Evolutionary conservation across 2,329 filamentous ascomycete species (phyloP).

Genomic region (Arthrobotrys pseudoclavata): DNA sequence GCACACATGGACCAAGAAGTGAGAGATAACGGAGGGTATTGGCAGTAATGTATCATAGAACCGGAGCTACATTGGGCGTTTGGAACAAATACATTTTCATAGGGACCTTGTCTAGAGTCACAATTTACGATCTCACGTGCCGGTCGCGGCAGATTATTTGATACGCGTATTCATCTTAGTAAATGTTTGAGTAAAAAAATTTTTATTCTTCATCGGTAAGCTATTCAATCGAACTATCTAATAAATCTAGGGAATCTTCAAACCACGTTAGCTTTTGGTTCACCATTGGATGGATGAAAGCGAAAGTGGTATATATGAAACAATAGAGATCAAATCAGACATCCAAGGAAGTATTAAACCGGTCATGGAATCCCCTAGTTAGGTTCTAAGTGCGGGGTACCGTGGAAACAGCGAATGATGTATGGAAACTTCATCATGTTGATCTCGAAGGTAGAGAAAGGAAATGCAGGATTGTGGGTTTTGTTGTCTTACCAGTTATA

Average conservation of each 20-base stretch:
- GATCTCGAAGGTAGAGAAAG: slow-evolving; percentile 29
- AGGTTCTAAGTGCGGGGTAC: slow-evolving; percentile 63
- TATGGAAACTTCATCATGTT: slow-evolving; percentile 63
- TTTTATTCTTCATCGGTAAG: background rate
- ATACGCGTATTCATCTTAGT: background rate
- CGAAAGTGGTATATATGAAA: slow-evolving; percentile 48
- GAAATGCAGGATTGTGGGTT: slow-evolving; percentile 32
- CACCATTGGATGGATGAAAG: background rate
- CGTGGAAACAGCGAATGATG: slow-evolving; percentile 64
- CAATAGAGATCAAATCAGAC: slow-evolving; percentile 62
- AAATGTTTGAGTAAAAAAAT: background rate
- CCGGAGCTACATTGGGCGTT: slow-evolving; percentile 12
- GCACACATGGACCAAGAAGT: background rate
- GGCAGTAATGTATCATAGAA: slow-evolving; percentile 18
- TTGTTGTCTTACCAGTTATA: slow-evolving; percentile 25
- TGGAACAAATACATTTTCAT: slow-evolving; percentile 19
- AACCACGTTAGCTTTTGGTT: slow-evolving; percentile 32
- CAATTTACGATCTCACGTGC: slow-evolving; percentile 30
- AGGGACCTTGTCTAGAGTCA: background rate
- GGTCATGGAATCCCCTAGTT: slow-evolving; percentile 62
- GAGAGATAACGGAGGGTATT: background rate
- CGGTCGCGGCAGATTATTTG: background rate
- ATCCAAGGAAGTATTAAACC: slow-evolving; percentile 64
- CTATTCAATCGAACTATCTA: slow-evolving; percentile 4
- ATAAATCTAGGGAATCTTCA: slow-evolving; percentile 26